Conservation (phyloP, 2,329 filamentous ascomycete species). For the Phyllosticta capitalensis region DNA sequence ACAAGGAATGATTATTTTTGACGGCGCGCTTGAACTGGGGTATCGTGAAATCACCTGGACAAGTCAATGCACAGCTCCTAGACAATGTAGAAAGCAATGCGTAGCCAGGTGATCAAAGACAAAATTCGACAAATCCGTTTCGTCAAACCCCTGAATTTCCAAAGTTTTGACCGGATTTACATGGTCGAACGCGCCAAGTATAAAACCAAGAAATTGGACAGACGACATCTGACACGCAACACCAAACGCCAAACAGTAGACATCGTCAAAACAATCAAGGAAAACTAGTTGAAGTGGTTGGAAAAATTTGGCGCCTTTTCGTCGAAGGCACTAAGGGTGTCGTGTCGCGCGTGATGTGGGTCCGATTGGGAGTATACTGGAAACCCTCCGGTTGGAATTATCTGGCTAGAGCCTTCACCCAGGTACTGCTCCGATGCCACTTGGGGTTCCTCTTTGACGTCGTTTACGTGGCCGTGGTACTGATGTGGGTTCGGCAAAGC, state of each 20-base stretch:
- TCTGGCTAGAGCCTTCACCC: background rate
- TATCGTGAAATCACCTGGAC: background rate
- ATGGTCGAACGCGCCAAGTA: background rate
- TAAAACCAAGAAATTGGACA: background rate
- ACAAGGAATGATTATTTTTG: background rate
- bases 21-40: background rate
- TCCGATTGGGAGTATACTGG: conserved; percentile 1
- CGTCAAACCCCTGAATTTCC: background rate
- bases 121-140: background rate
- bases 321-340: conserved; percentile 6
- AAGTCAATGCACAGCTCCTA: background rate
- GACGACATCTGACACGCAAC: background rate
- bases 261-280: background rate
- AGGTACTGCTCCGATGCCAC: conserved; percentile 1
- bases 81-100: background rate
- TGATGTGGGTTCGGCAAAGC: background rate
- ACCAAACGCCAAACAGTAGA: background rate
- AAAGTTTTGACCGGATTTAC: background rate
- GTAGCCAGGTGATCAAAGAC: background rate
- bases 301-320: conserved; percentile 7
- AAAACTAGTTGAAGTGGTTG: conserved; percentile 4
- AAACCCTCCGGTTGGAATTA: background rate
- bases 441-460: conserved; percentile 5
- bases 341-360: conserved; percentile 6
- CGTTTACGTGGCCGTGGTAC: conserved; percentile 5